phyloP scores from a whole-genome alignment of 1,139 yeast species.

The Kurtzmaniella quercitrusa region DNA sequence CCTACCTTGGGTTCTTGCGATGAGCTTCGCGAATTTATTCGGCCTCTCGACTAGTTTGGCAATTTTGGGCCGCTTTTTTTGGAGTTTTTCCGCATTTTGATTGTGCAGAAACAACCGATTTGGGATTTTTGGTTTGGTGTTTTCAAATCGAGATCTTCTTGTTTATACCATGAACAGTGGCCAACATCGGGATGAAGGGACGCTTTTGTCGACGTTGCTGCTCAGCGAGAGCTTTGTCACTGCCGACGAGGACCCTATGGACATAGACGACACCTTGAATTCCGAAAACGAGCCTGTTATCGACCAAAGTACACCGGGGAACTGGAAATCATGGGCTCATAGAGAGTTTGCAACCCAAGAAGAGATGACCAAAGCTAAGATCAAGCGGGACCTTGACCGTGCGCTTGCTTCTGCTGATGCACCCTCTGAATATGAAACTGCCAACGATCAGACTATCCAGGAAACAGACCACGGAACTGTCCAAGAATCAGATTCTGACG shows the following conservation, averaged over 20 bases:
- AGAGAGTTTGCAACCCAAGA: conserved; percentile 5
- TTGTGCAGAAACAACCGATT: background rate
- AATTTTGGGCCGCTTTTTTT: background rate
- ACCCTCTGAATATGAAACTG: conserved; percentile 1
- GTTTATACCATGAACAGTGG: background rate
- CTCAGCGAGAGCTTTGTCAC: conserved; percentile 17
- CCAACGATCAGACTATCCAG: conserved; percentile 2
- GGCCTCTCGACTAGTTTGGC: background rate
- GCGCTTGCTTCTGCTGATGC: conserved; percentile 1
- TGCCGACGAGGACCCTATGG: conserved; percentile 7
- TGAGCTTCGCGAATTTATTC: background rate
- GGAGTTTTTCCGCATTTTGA: too few species aligned
- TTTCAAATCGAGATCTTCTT: background rate
- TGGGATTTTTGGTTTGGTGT: background rate
- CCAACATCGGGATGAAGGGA: conserved; percentile 15
- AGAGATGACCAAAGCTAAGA: conserved; percentile 1
- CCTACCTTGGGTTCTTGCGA: too few species aligned
- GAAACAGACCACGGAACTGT: conserved; percentile 3
- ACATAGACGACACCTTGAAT: conserved; percentile 8
- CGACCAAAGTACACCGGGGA: conserved; percentile 7
- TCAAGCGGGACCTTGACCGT: background rate
- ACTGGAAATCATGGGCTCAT: conserved; percentile 6
- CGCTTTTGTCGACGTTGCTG: conserved; percentile 23
- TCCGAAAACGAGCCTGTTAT: conserved; percentile 8
- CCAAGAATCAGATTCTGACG: conserved; percentile 4